Percentiles rank a stretch among this genome's conserved stretches.
Evolutionary conservation across 495 filamentous ascomycete species (phyloP).

Genomic region (Aspergillus egyptiacus): DNA sequence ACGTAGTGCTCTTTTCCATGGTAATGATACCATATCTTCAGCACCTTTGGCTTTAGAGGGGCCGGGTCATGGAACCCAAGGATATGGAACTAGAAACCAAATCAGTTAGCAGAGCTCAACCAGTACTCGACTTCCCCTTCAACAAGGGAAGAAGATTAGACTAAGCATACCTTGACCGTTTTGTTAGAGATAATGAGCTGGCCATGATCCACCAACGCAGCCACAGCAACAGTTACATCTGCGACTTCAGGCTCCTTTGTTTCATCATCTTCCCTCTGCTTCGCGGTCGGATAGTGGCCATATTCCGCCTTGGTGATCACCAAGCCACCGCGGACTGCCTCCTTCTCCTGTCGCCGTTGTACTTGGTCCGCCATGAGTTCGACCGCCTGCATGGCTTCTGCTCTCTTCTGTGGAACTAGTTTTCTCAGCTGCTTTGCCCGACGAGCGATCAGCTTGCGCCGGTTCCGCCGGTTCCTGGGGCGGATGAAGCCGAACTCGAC

Average conservation of each 20-base stretch:
- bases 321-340: slow-evolving; percentile 33
- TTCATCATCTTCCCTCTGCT: slow-evolving; percentile 16
- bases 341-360: slow-evolving; percentile 38
- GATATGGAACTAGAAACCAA: slow-evolving; percentile 38
- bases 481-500: slow-evolving; percentile 45
- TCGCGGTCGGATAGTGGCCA: slow-evolving; percentile 31
- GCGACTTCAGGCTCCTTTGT: slow-evolving; percentile 24
- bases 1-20: slow-evolving; percentile 40
- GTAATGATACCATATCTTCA: slow-evolving; percentile 50
- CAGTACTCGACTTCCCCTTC: no score
- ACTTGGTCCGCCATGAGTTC: slow-evolving; percentile 48
- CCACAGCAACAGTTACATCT: slow-evolving; percentile 47
- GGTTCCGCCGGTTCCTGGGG: slow-evolving; percentile 32
- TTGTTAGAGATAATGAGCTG: slow-evolving; percentile 42
- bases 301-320: slow-evolving; percentile 41
- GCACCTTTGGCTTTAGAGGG: slow-evolving; percentile 44
- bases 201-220: slow-evolving; percentile 40
- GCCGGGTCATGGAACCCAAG: slow-evolving; percentile 55
- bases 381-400: slow-evolving; percentile 48
- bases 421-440: slow-evolving; percentile 38
- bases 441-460: slow-evolving; percentile 29
- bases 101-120: slow-evolving; percentile 12
- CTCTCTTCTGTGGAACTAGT: slow-evolving; percentile 36
- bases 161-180: slow-evolving; percentile 34
- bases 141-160: not conserved